phyloP scores from a whole-genome alignment of 2,329 filamentous ascomycete genomes.

The Fusarium ambrosium region DNA sequence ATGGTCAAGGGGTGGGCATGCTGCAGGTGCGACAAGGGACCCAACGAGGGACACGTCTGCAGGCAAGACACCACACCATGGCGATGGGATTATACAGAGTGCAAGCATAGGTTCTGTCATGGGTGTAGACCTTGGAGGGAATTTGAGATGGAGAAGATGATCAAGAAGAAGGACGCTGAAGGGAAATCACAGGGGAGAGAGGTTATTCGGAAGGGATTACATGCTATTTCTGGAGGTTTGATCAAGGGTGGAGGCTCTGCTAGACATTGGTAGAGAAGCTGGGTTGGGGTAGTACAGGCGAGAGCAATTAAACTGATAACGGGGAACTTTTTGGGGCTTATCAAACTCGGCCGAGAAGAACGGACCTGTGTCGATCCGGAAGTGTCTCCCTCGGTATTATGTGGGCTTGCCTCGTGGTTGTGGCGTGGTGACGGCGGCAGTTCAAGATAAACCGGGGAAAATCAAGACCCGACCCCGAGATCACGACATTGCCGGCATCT shows the following conservation, averaged over 20 bases:
- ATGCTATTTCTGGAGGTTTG: slow-evolving; percentile 7
- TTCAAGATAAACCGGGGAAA: background rate
- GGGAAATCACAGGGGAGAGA: slow-evolving; percentile 3
- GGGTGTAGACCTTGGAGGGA: slow-evolving; percentile 26
- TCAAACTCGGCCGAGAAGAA: slow-evolving; percentile 38
- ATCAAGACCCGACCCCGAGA: background rate
- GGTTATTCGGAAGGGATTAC: slow-evolving; percentile 16
- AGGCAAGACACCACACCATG: slow-evolving; percentile 31
- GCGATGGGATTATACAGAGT: slow-evolving; percentile 28
- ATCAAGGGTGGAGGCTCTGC: background rate
- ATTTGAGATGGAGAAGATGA: background rate
- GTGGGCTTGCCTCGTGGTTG: background rate
- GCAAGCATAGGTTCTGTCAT: slow-evolving; percentile 27
- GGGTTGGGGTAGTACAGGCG: slow-evolving; percentile 22
- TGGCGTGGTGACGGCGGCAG: background rate
- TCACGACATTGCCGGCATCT: background rate
- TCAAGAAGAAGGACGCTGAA: background rate
- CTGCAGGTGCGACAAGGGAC: slow-evolving; percentile 39
- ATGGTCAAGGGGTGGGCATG: slow-evolving; percentile 38
- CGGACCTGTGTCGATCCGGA: slow-evolving; percentile 23
- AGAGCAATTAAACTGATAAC: background rate
- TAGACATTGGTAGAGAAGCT: slow-evolving; percentile 1
- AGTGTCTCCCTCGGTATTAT: background rate
- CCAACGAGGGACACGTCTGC: slow-evolving; percentile 29
- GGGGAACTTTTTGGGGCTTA: background rate